These are phyloP conservation scores for Epichloe hybrida DNA, from an alignment of 2,329 filamentous ascomycete species.

Conservation along the genomic window DNA sequence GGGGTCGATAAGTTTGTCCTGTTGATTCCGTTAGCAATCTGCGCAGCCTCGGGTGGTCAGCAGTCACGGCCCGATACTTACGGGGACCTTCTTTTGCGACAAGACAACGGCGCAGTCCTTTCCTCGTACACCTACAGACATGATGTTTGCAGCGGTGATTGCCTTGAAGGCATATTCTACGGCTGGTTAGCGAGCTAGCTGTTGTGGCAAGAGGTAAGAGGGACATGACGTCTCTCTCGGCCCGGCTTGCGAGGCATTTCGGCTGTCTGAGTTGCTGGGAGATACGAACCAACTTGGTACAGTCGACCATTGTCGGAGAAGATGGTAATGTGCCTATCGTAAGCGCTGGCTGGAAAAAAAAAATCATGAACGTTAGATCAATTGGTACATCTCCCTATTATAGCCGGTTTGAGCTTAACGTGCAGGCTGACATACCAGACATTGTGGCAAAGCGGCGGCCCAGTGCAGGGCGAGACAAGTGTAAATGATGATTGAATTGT, in stretches of 20 bases:
- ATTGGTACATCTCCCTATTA: not conserved
- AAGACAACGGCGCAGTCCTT: slow-evolving; percentile 95
- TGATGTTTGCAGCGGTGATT: slow-evolving; percentile 98
- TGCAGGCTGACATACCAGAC: slow-evolving; percentile 30
- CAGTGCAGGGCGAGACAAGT: slow-evolving; percentile 6
- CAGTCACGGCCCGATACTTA: slow-evolving; percentile 34
- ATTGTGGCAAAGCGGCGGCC: slow-evolving; percentile 26
- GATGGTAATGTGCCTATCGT: slow-evolving; percentile 98
- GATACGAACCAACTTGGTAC: slow-evolving; percentile 91
- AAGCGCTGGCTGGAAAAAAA: slow-evolving; percentile 47
- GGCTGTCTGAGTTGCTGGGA: not conserved
- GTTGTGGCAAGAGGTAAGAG: not conserved
- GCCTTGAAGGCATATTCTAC: slow-evolving; percentile 99
- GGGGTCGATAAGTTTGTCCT: slow-evolving; percentile 99
- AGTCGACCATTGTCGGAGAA: slow-evolving; percentile 97
- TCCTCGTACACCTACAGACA: slow-evolving; percentile 86
- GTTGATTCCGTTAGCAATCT: slow-evolving; percentile 5
- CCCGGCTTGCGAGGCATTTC: not conserved
- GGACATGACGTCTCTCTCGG: not conserved
- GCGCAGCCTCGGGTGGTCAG: not conserved
- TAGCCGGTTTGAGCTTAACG: not conserved
- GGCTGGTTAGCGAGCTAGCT: not conserved
- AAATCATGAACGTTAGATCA: slow-evolving; percentile 14
- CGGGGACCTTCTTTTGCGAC: slow-evolving; percentile 98
- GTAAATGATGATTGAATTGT: not conserved